Evolutionary conservation across 2,329 filamentous ascomycete genomes (phyloP).

Genomic region (Parastagonospora nodorum): DNA sequence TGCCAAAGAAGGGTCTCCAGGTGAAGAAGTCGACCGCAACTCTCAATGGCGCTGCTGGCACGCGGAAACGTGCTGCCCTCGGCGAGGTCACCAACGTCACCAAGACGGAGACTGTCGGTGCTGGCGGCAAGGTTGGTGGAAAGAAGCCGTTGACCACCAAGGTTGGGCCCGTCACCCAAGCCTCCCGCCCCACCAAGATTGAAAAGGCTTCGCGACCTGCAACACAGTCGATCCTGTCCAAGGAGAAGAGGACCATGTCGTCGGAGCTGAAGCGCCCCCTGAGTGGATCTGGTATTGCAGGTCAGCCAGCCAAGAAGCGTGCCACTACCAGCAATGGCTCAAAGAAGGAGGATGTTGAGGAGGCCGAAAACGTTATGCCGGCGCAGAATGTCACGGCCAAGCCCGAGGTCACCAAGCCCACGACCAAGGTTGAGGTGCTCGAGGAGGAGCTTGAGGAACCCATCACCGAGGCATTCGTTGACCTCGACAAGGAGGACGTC

Average conservation of each 20-base stretch:
- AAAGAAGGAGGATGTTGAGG: constrained; percentile 58
- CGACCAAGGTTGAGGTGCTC: constrained; percentile 28
- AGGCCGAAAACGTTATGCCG: constrained; percentile 63
- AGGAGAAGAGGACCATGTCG: constrained; percentile 72
- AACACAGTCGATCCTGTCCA: constrained; percentile 65
- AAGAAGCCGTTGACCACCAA: constrained; percentile 73
- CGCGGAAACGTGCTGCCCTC: constrained; percentile 80
- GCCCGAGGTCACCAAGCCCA: constrained; percentile 36
- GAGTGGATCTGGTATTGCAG: constrained; percentile 72
- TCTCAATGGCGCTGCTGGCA: constrained; percentile 49
- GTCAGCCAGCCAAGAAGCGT: constrained; percentile 70
- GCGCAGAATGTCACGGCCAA: constrained; percentile 58
- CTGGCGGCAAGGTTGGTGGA: constrained; percentile 52
- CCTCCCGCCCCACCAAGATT: constrained; percentile 76
- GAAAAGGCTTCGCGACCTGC: constrained; percentile 71
- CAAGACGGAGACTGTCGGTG: constrained; percentile 65
- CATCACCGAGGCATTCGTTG: constrained; percentile 47
- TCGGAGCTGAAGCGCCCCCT: constrained; percentile 73
- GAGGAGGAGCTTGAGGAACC: constrained; percentile 20
- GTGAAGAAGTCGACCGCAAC: constrained; percentile 51
- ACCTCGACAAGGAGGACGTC: constrained; percentile 84
- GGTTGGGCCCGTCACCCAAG: constrained; percentile 74
- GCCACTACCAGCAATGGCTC: constrained; percentile 61
- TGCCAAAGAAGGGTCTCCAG: constrained; percentile 55
- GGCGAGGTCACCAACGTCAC: constrained; percentile 95